A percentile compares a stretch with the other conserved stretches of the same genome.
Evolutionary conservation across 495 filamentous ascomycete genomes (phyloP).

Genomic region (Hypoxylon fuscum): DNA sequence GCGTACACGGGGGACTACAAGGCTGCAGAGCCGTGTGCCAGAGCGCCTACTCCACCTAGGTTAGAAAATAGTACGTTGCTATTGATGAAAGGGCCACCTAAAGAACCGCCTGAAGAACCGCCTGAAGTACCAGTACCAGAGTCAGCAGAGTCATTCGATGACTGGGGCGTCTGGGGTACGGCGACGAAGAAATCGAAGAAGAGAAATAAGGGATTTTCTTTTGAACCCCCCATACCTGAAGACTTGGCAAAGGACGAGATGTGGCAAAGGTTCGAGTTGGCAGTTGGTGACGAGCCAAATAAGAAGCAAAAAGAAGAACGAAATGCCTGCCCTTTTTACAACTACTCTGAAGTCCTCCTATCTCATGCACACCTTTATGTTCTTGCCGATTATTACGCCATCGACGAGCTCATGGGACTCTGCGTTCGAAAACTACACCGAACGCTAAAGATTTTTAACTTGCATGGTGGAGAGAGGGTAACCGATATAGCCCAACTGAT

Average conservation of each 20-base stretch:
- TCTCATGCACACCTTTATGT: slow-evolving; percentile 28
- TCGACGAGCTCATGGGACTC: slow-evolving; percentile 10
- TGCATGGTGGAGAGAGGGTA: slow-evolving; percentile 13
- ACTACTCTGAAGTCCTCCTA: slow-evolving; percentile 30
- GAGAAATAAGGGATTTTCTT: no score
- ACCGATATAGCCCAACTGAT: slow-evolving; percentile 25
- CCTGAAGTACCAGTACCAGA: no score
- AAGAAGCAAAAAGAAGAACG: background rate
- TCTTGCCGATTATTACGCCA: slow-evolving; percentile 24
- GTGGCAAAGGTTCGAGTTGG: slow-evolving; percentile 14
- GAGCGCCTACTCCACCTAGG: background rate
- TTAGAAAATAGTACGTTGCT: background rate
- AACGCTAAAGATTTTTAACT: slow-evolving; percentile 17
- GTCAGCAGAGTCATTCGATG: no score
- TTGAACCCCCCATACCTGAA: no score
- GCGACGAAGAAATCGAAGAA: no score
- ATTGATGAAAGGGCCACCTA: no score
- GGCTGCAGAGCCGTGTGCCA: slow-evolving; percentile 8
- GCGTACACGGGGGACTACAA: slow-evolving; percentile 31
- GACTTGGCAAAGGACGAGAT: slow-evolving; percentile 14
- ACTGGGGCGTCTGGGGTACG: no score
- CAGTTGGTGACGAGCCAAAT: background rate
- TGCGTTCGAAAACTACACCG: slow-evolving; percentile 16
- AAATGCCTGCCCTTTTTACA: slow-evolving; percentile 1
- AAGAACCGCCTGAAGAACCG: no score